These are phyloP conservation scores for Nectriaceae sp. DNA, from an alignment of 2,329 filamentous ascomycete species.

Conservation along the genomic window DNA sequence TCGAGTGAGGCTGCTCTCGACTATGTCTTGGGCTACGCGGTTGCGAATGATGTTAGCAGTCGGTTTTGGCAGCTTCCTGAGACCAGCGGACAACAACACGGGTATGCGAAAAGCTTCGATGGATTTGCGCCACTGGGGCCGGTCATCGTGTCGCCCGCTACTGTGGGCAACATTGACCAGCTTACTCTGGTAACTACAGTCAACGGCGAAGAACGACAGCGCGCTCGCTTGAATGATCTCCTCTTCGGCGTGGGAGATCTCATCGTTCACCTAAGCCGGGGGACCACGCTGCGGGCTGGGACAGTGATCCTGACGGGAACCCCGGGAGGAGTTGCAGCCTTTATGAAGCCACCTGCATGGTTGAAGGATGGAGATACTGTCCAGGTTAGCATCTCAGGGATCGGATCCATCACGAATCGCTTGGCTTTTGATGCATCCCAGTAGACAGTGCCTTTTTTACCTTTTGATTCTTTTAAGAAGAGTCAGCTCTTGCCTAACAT, in stretches of 20 bases:
- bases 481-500: too few species aligned
- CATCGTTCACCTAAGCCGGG: conserved; percentile 5
- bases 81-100: conserved; percentile 7
- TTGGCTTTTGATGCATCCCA: conserved; percentile 1
- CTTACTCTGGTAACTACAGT: conserved; percentile 2
- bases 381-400: conserved; percentile 1
- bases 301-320: conserved; percentile 5
- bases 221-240: neutral
- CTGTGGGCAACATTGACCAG: neutral
- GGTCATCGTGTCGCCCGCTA: neutral
- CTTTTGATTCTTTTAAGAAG: too few species aligned
- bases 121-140: conserved; percentile 6
- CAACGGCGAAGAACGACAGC: conserved; percentile 4
- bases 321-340: conserved; percentile 4
- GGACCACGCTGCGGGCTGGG: conserved; percentile 1
- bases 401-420: conserved; percentile 2
- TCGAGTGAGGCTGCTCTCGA: neutral
- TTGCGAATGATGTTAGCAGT: conserved; percentile 6
- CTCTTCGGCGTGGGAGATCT: conserved; percentile 1
- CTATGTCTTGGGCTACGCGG: conserved; percentile 1
- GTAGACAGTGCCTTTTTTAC: too few species aligned
- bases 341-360: conserved; percentile 6
- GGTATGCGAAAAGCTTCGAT: conserved; percentile 8
- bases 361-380: conserved; percentile 2
- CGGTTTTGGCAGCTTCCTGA: conserved; percentile 5